A percentile compares a stretch with the other conserved stretches of the same genome.
phyloP scores from a whole-genome alignment of 139 green algal species.

The Chlamydomonas schloesseri region DNA sequence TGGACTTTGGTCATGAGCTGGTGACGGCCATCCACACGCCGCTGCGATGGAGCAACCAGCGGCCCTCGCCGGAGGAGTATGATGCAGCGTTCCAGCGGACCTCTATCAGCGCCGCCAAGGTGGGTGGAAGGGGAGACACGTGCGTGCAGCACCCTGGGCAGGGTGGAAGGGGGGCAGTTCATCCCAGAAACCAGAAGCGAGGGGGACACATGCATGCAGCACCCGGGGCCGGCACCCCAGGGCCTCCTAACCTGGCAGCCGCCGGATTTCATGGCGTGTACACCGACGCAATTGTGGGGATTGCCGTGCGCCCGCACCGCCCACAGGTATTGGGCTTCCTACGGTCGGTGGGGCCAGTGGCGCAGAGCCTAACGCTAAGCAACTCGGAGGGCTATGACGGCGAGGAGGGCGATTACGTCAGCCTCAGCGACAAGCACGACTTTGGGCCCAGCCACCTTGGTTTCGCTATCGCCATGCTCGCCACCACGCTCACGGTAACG shows the following conservation, averaged over 20 bases:
- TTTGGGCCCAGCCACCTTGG: constrained; percentile 68
- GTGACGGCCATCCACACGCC: constrained; percentile 75
- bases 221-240: too few relatives aligned
- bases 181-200: too few relatives aligned
- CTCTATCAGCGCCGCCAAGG: constrained; percentile 37
- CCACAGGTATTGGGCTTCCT: constrained; percentile 68
- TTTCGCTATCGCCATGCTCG: constrained; percentile 60
- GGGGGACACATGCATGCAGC: too few relatives aligned
- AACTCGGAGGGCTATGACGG: constrained; percentile 62
- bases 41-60: constrained; percentile 64
- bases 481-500: constrained; percentile 57
- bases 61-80: constrained; percentile 67
- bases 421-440: constrained; percentile 70
- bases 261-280: too few relatives aligned
- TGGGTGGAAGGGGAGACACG: not conserved
- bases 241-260: too few relatives aligned
- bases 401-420: constrained; percentile 71
- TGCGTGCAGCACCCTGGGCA: too few relatives aligned
- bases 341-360: constrained; percentile 15
- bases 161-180: too few relatives aligned
- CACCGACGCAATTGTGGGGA: too few relatives aligned
- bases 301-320: too few relatives aligned
- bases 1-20: constrained; percentile 79
- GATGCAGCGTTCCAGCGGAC: constrained; percentile 15
- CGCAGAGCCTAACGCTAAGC: constrained; percentile 58